These are phyloP conservation scores for Phyllosticta citribraziliensis DNA, from an alignment of 2,329 filamentous ascomycete species.

Conservation along the genomic window DNA sequence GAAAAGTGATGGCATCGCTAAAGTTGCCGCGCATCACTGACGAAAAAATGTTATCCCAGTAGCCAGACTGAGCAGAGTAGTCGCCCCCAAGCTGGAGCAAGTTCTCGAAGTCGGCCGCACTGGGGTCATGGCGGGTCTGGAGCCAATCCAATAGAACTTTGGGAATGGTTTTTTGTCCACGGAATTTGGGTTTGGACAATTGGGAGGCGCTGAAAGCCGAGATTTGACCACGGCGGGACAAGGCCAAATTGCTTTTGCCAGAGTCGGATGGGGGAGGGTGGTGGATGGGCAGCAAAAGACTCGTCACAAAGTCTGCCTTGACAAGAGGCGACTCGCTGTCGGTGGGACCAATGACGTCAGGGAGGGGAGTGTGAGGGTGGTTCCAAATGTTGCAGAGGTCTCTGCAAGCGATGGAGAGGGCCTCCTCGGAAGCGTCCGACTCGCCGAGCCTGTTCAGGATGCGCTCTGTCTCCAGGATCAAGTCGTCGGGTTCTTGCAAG, in stretches of 20 bases:
- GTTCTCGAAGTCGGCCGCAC: slow-evolving; percentile 55
- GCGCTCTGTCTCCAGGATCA: slow-evolving; percentile 68
- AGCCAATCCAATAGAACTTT: slow-evolving; percentile 79
- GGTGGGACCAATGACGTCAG: slow-evolving; percentile 12
- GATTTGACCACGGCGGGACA: slow-evolving; percentile 18
- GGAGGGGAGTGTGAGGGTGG: slow-evolving; percentile 44
- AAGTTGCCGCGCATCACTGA: slow-evolving; percentile 68
- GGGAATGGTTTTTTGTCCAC: slow-evolving; percentile 48
- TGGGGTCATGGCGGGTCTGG: slow-evolving; percentile 62
- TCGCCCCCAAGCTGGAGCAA: slow-evolving; percentile 58
- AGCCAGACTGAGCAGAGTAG: slow-evolving; percentile 65
- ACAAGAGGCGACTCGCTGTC: slow-evolving; percentile 51
- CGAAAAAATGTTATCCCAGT: slow-evolving; percentile 77
- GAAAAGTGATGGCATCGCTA: slow-evolving; percentile 52
- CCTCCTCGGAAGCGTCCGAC: slow-evolving; percentile 20
- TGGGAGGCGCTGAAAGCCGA: slow-evolving; percentile 17
- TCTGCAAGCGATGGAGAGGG: slow-evolving; percentile 20
- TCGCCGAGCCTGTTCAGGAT: slow-evolving; percentile 41
- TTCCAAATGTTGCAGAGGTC: slow-evolving; percentile 34
- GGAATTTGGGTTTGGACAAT: slow-evolving; percentile 10
- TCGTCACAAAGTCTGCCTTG: slow-evolving; percentile 71
- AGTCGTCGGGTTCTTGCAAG: slow-evolving; percentile 58
- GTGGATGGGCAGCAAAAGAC: slow-evolving; percentile 67
- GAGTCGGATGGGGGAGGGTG: slow-evolving; percentile 47
- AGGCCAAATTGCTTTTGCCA: slow-evolving; percentile 14